These are phyloP conservation scores for Diaporthe citri DNA, from an alignment of 2,329 filamentous ascomycete species.

Conservation along the genomic window DNA sequence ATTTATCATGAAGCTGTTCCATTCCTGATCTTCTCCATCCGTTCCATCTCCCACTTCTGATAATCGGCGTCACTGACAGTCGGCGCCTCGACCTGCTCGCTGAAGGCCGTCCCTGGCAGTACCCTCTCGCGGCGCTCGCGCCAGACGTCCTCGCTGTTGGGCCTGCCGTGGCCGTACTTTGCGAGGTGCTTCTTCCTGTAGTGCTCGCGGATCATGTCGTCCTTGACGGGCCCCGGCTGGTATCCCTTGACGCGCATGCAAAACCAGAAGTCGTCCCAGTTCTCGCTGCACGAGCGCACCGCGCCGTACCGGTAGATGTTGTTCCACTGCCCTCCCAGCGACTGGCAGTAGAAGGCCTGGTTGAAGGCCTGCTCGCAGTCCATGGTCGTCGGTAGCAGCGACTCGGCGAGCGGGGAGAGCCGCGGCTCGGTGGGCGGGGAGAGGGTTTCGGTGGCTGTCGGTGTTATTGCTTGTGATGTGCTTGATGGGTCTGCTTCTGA, in stretches of 20 bases:
- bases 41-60: constrained; percentile 52
- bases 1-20: constrained; percentile 43
- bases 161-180: constrained; percentile 72
- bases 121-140: constrained; percentile 76
- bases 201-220: constrained; percentile 72
- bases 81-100: constrained; percentile 53
- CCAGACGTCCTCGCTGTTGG: constrained; percentile 94
- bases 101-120: constrained; percentile 60
- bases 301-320: constrained; percentile 89
- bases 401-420: constrained; percentile 69
- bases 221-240: constrained; percentile 66
- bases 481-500: constrained; percentile 38
- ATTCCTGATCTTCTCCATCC: constrained; percentile 52
- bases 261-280: constrained; percentile 97
- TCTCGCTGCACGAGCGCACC: constrained; percentile 81
- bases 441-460: constrained; percentile 41
- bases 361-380: constrained; percentile 93
- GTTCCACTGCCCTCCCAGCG: constrained; percentile 90
- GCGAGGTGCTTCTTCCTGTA: constrained; percentile 75
- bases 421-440: constrained; percentile 33
- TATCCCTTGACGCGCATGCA: constrained; percentile 88
- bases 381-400: constrained; percentile 84
- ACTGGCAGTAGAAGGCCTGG: constrained; percentile 93
- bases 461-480: constrained; percentile 41
- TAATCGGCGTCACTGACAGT: constrained; percentile 59